These are phyloP conservation scores for Zalerion maritima DNA, from an alignment of 495 filamentous ascomycete species.

Conservation along the genomic window DNA sequence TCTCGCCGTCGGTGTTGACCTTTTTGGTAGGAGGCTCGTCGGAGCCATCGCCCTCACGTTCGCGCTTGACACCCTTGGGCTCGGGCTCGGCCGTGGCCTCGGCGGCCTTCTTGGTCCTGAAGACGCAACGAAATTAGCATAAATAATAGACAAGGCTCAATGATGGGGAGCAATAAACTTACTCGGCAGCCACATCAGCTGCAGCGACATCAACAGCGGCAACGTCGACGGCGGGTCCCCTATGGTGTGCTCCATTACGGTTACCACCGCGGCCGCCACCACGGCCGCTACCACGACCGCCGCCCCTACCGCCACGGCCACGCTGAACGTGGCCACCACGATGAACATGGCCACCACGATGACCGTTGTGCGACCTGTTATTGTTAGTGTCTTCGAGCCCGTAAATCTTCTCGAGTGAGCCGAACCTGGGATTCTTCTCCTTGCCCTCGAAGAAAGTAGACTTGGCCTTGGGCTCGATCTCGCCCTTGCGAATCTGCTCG, in stretches of 20 bases:
- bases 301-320: conserved; percentile 20
- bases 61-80: conserved; percentile 22
- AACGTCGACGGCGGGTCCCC: conserved; percentile 12
- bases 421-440: conserved; percentile 15
- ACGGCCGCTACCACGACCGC: no score
- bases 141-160: conserved; percentile 15
- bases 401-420: conserved; percentile 7
- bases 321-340: conserved; percentile 28
- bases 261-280: conserved; percentile 20
- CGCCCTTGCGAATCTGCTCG: conserved; percentile 58
- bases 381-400: conserved; percentile 17
- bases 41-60: conserved; percentile 24
- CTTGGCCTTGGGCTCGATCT: conserved; percentile 37
- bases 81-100: conserved; percentile 19
- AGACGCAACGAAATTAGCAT: conserved; percentile 1
- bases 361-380: conserved; percentile 18
- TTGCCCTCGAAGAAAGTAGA: conserved; percentile 23
- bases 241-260: conserved; percentile 17
- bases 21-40: conserved; percentile 32
- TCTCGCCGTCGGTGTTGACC: conserved; percentile 29
- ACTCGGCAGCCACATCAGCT: no score
- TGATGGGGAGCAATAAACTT: no score
- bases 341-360: conserved; percentile 25
- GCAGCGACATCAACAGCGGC: background rate
- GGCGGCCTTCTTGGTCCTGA: conserved; percentile 13